These are phyloP conservation scores for Exidia glandulosa DNA, from an alignment of 768 basidiomycete species.

Conservation along the genomic window DNA sequence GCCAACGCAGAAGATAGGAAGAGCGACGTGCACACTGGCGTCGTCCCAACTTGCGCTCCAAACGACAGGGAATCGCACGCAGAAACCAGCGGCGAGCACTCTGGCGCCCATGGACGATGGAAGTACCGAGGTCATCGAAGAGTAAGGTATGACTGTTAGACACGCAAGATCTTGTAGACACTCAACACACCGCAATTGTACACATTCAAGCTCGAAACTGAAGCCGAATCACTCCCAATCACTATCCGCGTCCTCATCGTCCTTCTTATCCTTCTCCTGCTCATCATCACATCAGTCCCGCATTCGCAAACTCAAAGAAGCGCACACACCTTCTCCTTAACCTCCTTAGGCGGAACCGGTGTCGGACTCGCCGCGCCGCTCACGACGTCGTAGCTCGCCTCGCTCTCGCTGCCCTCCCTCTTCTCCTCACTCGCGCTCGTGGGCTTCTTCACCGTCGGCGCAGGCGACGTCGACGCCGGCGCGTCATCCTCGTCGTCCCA, in stretches of 20 bases:
- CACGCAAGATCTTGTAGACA: too few species aligned
- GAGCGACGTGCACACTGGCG: too few species aligned
- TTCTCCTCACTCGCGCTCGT: background rate
- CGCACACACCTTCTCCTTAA: conserved; percentile 27
- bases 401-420: conserved; percentile 22
- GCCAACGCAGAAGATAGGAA: too few species aligned
- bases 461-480: background rate
- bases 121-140: background rate
- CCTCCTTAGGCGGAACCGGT: conserved; percentile 35
- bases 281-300: background rate
- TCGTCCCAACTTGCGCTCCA: too few species aligned
- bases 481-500: conserved; percentile 95
- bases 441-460: conserved; percentile 3
- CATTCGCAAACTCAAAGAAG: conserved; percentile 12
- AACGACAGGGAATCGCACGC: too few species aligned
- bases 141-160: too few species aligned
- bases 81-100: too few species aligned
- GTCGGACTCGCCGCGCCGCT: background rate
- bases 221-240: conserved; percentile 48
- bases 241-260: conserved; percentile 34
- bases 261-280: conserved; percentile 13
- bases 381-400: conserved; percentile 60
- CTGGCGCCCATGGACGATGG: background rate
- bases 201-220: background rate
- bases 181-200: too few species aligned